Evolutionary conservation across 805 yeast species (phyloP).

Genomic region (Cyberlindnera galapagoensis): DNA sequence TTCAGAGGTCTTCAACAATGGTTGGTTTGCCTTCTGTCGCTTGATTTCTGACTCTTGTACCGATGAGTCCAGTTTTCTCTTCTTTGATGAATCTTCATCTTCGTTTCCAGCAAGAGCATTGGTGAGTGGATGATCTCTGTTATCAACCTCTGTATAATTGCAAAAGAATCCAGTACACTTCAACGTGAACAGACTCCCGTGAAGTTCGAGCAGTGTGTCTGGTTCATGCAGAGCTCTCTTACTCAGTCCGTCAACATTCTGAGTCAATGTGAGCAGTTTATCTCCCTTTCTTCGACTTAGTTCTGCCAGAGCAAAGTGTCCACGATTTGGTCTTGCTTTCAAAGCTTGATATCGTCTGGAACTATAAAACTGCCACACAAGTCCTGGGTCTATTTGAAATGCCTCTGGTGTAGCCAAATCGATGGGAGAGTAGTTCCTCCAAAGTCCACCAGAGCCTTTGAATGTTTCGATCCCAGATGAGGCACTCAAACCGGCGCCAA

Average conservation of each 20-base stretch:
- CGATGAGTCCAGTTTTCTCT: conserved; percentile 8
- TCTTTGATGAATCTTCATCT: conserved; percentile 26
- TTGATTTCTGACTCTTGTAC: conserved; percentile 7
- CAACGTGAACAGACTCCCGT: conserved; percentile 70
- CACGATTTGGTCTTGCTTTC: conserved; percentile 62
- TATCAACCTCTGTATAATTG: conserved; percentile 47
- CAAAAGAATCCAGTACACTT: conserved; percentile 75
- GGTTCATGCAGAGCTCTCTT: conserved; percentile 56
- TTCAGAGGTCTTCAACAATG: conserved; percentile 4
- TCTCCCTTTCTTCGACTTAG: conserved; percentile 38
- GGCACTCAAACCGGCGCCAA: conserved; percentile 81
- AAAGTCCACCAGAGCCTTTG: conserved; percentile 65
- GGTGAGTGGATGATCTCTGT: conserved; percentile 54
- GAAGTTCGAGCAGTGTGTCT: conserved; percentile 56
- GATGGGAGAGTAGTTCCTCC: conserved; percentile 72
- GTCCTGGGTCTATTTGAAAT: conserved; percentile 71
- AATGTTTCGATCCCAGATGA: conserved; percentile 73
- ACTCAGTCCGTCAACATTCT: conserved; percentile 76
- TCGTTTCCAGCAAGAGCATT: conserved; percentile 40
- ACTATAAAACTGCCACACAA: conserved; percentile 87
- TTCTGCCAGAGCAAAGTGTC: conserved; percentile 64
- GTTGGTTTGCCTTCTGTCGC: conserved; percentile 10
- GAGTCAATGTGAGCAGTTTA: conserved; percentile 63
- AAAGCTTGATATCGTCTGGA: conserved; percentile 61
- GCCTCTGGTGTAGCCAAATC: conserved; percentile 93